Base-by-base conservation (phyloP, 129 eudicot species). In the Flaveria bidentis region DNA sequence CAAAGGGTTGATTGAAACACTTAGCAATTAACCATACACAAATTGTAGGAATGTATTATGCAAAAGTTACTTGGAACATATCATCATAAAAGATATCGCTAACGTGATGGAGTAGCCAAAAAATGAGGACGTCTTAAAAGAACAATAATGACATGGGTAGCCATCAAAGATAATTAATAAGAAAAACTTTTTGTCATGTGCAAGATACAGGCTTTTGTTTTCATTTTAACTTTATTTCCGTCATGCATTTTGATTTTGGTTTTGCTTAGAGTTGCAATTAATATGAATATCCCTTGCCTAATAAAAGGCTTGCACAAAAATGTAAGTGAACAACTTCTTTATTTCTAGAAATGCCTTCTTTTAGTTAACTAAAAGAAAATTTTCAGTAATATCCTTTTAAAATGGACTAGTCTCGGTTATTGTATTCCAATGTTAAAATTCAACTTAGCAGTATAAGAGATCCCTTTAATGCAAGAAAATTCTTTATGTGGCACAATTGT, bases 361-460 rank as follows among this genome's bases (percentile, higher is more conserved):
- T 28, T 26, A 12, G 62, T 62, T 45, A 23, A 16, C 18, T 17
- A 45, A 44, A 74, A 74, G 11, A 23, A 42, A 74, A 74, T 9
- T 11, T 45, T 18, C 23, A 23, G 58, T 23, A 57, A 42, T 41
- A 22, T 9, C 60, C 26, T 70, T 61, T 23, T 28, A 7, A 45
- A 73, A 23, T 61, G 36, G 44, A 46, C 4, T 62, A 75, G 63
- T 46, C 46, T 75, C 58, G 17, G 66, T 61, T 64, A 64, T 65
- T 7, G 39, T 75, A 57, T 28, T n/a, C 14, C 15, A 63, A n/a
- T 45, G 18, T 14, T 63, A 33, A 50, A 49, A 75, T 64, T 33
- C 33, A 63, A 63, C n/a, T 46, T 75, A 30, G 22, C 36, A 33
- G 52, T 50, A 50, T 49, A 33, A 63, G 45, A 47, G 64, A n/a